Percentiles rank a stretch among this genome's conserved stretches.
phyloP scores from a whole-genome alignment of 306 rosid genomes.

The Vachellia pachyceras region DNA sequence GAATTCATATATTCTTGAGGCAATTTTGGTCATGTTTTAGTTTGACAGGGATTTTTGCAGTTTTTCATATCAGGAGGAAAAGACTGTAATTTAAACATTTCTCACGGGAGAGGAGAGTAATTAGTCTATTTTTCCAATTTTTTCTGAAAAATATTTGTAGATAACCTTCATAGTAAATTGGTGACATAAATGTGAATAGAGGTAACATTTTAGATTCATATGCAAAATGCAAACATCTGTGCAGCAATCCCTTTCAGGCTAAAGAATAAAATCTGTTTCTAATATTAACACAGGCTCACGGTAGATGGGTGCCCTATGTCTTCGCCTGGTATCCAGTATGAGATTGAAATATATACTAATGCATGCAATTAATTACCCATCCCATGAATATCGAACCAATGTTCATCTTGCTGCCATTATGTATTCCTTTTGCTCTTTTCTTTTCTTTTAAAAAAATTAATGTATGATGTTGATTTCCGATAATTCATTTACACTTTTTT shows the following conservation, averaged over 20 bases:
- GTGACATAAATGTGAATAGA: neutral
- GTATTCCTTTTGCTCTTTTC: neutral
- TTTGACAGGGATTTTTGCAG: neutral
- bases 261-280: neutral
- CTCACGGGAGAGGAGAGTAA: neutral
- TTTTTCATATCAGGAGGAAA: neutral
- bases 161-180: neutral
- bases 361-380: slow-evolving; percentile 19
- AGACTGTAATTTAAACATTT: neutral
- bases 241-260: neutral
- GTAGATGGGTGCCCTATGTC: slow-evolving; percentile 8
- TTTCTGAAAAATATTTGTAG: neutral
- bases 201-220: neutral
- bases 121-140: neutral
- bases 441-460: neutral
- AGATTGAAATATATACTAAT: slow-evolving; percentile 21
- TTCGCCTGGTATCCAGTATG: slow-evolving; percentile 16
- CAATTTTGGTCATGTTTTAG: neutral
- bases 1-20: neutral
- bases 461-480: neutral
- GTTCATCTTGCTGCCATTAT: neutral
- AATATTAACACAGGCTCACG: neutral
- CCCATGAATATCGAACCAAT: slow-evolving; percentile 7
- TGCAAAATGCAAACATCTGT: neutral
- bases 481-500: neutral